phyloP scores from a whole-genome alignment of 306 rosid species.

The Amphicarpaea edgeworthii region DNA sequence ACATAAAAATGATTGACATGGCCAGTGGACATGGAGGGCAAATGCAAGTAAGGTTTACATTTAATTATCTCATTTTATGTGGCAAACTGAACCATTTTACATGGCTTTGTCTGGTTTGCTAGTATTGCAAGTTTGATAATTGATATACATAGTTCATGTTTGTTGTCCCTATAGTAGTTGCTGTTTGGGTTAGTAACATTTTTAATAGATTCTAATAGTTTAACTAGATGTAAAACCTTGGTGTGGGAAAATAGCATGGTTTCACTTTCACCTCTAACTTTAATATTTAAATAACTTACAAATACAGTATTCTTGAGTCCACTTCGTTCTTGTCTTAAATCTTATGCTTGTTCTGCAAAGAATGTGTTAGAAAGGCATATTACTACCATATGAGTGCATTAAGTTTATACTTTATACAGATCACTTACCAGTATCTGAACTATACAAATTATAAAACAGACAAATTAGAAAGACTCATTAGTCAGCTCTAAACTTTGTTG shows the following conservation, averaged over 20 bases:
- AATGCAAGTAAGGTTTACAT: constrained; percentile 74
- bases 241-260: constrained; percentile 27
- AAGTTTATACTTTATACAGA: constrained; percentile 7
- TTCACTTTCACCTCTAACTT: constrained; percentile 15
- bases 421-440: neutral
- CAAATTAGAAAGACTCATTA: constrained; percentile 1
- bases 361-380: neutral
- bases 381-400: neutral
- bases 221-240: constrained; percentile 24
- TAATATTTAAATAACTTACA: neutral
- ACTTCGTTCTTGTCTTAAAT: constrained; percentile 14
- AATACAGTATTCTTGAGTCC: constrained; percentile 7
- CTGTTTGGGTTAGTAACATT: neutral
- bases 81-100: neutral
- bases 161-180: constrained; percentile 25
- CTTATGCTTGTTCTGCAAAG: constrained; percentile 21
- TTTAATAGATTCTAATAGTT: constrained; percentile 14
- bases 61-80: constrained; percentile 28
- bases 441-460: neutral
- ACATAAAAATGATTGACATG: constrained; percentile 98
- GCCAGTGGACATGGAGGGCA: constrained; percentile 98
- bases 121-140: constrained; percentile 24
- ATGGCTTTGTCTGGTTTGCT: constrained; percentile 30
- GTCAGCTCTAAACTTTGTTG: constrained; percentile 18
- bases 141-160: constrained; percentile 33